Base-by-base conservation (phyloP, 1,284 basidiomycete species). In the Pyrrhoderma noxium region DNA sequence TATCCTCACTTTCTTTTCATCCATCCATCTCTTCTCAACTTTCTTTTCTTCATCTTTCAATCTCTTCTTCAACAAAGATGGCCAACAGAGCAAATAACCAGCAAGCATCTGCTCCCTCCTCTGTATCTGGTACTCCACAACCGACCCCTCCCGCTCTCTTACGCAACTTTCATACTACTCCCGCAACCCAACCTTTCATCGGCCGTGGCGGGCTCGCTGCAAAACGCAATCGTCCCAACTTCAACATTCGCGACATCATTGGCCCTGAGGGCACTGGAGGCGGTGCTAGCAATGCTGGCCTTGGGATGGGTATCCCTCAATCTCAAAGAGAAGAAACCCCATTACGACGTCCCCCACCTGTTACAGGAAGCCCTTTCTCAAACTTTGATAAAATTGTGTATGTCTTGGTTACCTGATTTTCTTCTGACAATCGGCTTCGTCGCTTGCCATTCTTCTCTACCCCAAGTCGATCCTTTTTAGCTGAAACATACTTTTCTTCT, bases 301-400 rank as follows among this genome's bases (percentile, higher is more conserved):
- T 89, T 22, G 86, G 85, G 47, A 73, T 77, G 39, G 86, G 85
- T 42, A 75, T 82, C 23, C 65, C 82, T 52, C 65, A 70, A 56
- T 72, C 63, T 54, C 67, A 65, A 52, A 38, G 25, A 37, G 73
- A 73, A 53, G 63, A 56, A 16, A 65, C 64, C 27, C 62, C 68
- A 22, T 68, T 67, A 48, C 71, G 74, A 60, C 66, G 71, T 16
- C 68, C 72, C 16, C 69, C 71, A 25, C 67, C 72, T 34, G 55
- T 61, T 35, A 74, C 80, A 59, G 77, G 74, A 53, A 88, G 88
- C 21, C 89, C 91, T 16, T 99, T 99, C 68, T 77, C 85, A 45
- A 96, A 93, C 67, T 97, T 97, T 66, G 82, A 84, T 59, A 92
- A 88, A 70, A 95, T 98, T 62, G 91, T 98, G 88, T 93, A 73